A percentile compares a stretch with the other conserved stretches of the same genome.
phyloP scores from a whole-genome alignment of 2,329 filamentous ascomycete genomes.

The Botryosphaeria agaves region DNA sequence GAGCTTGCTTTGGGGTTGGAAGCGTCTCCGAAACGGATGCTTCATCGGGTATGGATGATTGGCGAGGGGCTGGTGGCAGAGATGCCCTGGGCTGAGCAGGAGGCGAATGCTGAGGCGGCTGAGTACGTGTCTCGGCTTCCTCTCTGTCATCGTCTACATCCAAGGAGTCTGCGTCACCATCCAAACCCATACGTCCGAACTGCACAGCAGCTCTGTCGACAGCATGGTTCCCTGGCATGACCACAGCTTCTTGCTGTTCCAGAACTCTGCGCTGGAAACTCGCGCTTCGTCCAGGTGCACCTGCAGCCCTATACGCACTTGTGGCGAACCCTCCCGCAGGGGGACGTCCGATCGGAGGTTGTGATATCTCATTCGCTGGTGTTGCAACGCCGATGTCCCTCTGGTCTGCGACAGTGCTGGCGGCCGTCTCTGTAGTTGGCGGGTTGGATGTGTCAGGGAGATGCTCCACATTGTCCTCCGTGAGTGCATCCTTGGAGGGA shows the following conservation, averaged over 20 bases:
- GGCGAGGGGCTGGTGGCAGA: constrained; percentile 52
- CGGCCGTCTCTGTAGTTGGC: constrained; percentile 62
- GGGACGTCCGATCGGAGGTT: constrained; percentile 43
- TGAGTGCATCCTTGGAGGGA: constrained; percentile 67
- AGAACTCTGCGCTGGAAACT: constrained; percentile 75
- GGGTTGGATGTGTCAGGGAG: constrained; percentile 67
- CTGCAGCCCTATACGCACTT: constrained; percentile 66
- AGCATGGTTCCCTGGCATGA: constrained; percentile 94
- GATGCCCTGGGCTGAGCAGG: constrained; percentile 71
- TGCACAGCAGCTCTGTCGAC: constrained; percentile 87
- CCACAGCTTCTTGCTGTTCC: constrained; percentile 92
- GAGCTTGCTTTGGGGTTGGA: constrained; percentile 40
- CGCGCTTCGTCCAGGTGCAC: constrained; percentile 45
- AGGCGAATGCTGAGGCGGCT: constrained; percentile 86
- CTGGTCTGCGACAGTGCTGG: constrained; percentile 77
- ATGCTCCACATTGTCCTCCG: constrained; percentile 82
- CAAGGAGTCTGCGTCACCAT: constrained; percentile 51
- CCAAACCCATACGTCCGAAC: constrained; percentile 88
- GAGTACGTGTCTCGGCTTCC: constrained; percentile 83
- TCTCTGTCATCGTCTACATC: constrained; percentile 91
- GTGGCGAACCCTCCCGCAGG: constrained; percentile 58
- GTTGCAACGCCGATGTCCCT: constrained; percentile 53
- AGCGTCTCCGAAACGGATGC: constrained; percentile 19
- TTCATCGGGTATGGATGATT: constrained; percentile 22
- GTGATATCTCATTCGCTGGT: constrained; percentile 45